Base-by-base conservation (phyloP, 2,329 filamentous ascomycete species). In the Periglandula ipomoeae region DNA sequence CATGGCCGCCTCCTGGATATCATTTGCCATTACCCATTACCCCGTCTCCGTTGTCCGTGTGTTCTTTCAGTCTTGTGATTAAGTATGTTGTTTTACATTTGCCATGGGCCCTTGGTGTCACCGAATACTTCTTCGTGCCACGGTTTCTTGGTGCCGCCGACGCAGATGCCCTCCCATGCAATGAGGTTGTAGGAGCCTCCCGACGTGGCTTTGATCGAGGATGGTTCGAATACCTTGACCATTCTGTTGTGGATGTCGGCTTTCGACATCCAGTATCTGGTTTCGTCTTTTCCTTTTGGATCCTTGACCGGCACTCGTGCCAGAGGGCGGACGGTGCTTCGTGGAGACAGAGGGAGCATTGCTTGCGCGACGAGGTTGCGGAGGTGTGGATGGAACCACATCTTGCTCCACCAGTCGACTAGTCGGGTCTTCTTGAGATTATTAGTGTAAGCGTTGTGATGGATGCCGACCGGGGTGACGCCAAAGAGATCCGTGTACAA, bases 401-500 rank as follows among this genome's bases (percentile, higher is more conserved):
- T 67, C 47, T 54, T 59, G 46, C 53, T 53, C 65, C 65, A 68
- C 64, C 64, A 68, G 22, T 65, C 45, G 46, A 57, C 56, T 3
- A 67, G 47, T 4, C 65, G 56, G 48, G 53, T 60, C 4, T 57
- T 45, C 51, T 67, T 67, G 43, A 64, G 57, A 5, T 59, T 59
- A 11, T 56, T 50, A 24, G 62, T 50, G 56, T 65, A 65, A n/a
- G 64, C 63, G 53, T 67, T 65, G 50, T 67, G 65, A 46, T 68
- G 65, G 42, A 68, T 65, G 8, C 62, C 65, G 13, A 66, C 59
- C 23, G 65, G 65, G 1, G 61, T 59, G 17, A 57, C 56, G 26
- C 65, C 65, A 17, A 65, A 57, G 45, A 68, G 64, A 50, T 68
- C 64, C 3, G 65, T 64, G 57, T 67, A 68, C 1, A 68, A 60